Base-by-base conservation (phyloP, 164 flowering plant species). In the Malania oleifera region DNA sequence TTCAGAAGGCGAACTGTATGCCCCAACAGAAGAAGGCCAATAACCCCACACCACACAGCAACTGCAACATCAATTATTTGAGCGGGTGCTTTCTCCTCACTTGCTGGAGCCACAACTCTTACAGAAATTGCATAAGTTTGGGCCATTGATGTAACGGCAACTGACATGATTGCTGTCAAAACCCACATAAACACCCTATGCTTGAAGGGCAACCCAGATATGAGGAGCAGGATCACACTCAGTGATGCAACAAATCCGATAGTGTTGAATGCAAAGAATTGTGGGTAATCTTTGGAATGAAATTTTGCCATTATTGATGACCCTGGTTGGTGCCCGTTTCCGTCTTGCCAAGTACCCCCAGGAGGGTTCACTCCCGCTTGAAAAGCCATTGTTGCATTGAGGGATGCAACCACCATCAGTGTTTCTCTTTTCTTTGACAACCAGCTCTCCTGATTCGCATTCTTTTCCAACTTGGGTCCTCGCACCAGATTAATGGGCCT, bases 361-460 rank as follows among this genome's bases (percentile, higher is more conserved):
- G n/a, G n/a, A n/a, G n/a, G n/a, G n/a, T n/a, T n/a, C n/a, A n/a
- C n/a, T n/a, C n/a, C n/a, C n/a, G n/a, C n/a, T n/a, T n/a, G n/a
- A n/a, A 1, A 70, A 25, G 70, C 67, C 64, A 66, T 59, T 2
- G 70, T 62, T 12, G 70, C 70, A 1, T 62, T 62, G 1, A 70
- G 52, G 2, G 67, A 51, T 31, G 67, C 70, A 43, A 70, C 74
- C 24, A 70, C 67, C 74, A 70, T 65, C 8, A 65, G 10, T 25
- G 63, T 7, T 7, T 23, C 35, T 14, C 56, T 51, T 20, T 55
- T 57, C 46, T 51, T 48, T n/a, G 13, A n/a, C 12, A 44, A 11
- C 68, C 68, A 57, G 10, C 28, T 20, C 1, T 40, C 35, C 23
- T n/a, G 46, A 7, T 2, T 22, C n/a, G n/a, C n/a, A n/a, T n/a